These are phyloP conservation scores for Azolla pinnata DNA, from an alignment of 75 land plant genomes.

Conservation along the genomic window DNA sequence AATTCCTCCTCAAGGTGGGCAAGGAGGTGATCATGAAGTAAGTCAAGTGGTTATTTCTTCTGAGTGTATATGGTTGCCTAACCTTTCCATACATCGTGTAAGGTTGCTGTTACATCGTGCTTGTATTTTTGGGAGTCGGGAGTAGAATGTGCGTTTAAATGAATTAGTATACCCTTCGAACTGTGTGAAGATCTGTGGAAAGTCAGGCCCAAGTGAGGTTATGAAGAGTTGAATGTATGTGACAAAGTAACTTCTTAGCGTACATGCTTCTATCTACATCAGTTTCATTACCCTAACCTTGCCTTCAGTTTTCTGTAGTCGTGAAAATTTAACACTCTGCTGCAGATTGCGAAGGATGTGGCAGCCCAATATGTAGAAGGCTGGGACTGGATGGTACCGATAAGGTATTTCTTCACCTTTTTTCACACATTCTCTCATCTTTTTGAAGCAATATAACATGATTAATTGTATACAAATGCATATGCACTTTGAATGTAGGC, in stretches of 20 bases:
- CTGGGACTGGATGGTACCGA: constrained; percentile 97
- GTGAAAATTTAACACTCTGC: not conserved
- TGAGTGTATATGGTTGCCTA: no score
- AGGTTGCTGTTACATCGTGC: no score
- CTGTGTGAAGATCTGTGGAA: no score
- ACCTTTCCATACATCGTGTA: no score
- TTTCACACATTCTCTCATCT: not conserved
- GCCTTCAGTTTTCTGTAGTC: not conserved
- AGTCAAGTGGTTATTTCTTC: no score
- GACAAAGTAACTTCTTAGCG: no score
- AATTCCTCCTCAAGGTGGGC: constrained; percentile 88
- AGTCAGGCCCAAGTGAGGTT: no score
- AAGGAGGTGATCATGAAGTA: constrained; percentile 99
- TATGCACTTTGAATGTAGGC: not conserved
- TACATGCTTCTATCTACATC: not conserved
- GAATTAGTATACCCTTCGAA: no score
- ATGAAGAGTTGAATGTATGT: no score
- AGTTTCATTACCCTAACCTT: not conserved
- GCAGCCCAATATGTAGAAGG: constrained; percentile 94
- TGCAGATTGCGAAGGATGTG: constrained; percentile 84
- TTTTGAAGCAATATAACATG: not conserved
- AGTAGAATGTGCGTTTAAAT: no score
- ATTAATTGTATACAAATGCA: not conserved
- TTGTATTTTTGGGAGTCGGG: no score
- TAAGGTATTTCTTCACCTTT: constrained; percentile 41